Evolutionary conservation across 176 grass and related monocot species (phyloP), one percentile per base, ranked within the genome.

Genomic region (Phoenix roebelenii): DNA sequence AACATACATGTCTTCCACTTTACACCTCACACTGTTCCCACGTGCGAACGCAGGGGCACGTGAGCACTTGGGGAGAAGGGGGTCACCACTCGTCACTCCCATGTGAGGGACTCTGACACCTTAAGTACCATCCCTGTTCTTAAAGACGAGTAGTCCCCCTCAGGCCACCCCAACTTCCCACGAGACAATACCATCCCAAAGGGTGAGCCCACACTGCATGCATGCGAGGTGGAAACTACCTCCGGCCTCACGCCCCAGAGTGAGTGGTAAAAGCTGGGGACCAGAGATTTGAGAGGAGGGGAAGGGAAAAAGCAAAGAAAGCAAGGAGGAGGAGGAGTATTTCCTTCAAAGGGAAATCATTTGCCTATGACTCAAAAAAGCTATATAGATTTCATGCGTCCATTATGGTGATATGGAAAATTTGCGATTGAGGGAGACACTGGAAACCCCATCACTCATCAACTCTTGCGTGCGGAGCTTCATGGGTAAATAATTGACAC

Each of bases 51-150:
- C 10, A 14, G 35, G 9, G 35, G 35, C 35, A 44, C 35, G 35
- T 9, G 35, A 44, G 35, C 35, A 44, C 35, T 30, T 44, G 12
- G 35, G 35, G 12, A 44, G 35, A 44, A 12, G 9, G 12, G 35
- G 35, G 35, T 44, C 35, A 44, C 35, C 35, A 44, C 35, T 3
- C 35, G 9, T 44, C 35, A 44, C 35, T 44, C 35, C 70, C 70
- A 74, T 74, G 71, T 74, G 71, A 74, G 71, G 57, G 59, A 5
- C 28, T 65, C 71, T 74, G 71, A 74, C 71, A 64, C n/a, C 35
- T 55, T 35, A 23, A 64, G 59, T 72, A 62, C 59, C 63, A n/a
- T 64, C 69, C 35, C 60, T 25, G 9, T 56, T 58, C 17, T 61
- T 74, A 57, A 74, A 74, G 71, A 57, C 28, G 59, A 74, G 49